These are phyloP conservation scores for Fusarium anthophilum DNA, from an alignment of 2,329 filamentous ascomycete species.

Conservation along the genomic window DNA sequence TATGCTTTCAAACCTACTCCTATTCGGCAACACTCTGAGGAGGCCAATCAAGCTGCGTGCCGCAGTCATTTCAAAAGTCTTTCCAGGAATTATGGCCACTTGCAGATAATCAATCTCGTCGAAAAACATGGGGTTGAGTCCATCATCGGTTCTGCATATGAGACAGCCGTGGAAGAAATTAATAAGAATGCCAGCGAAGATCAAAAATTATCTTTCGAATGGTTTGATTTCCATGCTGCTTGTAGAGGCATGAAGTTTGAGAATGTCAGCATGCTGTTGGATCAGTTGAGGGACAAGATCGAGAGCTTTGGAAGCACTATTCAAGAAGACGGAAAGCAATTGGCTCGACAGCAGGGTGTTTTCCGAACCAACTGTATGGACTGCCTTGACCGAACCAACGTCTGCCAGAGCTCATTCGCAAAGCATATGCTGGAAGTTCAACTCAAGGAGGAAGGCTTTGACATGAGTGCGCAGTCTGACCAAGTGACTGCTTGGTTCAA, in stretches of 20 bases:
- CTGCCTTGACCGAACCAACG: constrained; percentile 94
- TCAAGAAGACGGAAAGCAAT: constrained; percentile 55
- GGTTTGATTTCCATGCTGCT: constrained; percentile 96
- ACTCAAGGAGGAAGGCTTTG: constrained; percentile 78
- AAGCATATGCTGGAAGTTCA: constrained; percentile 84
- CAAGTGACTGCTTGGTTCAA: constrained; percentile 94
- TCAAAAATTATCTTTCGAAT: constrained; percentile 72
- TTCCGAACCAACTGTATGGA: constrained; percentile 99
- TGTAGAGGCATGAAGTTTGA: constrained; percentile 98
- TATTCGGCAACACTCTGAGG: constrained; percentile 79
- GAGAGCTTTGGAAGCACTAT: constrained; percentile 78
- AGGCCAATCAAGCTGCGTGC: constrained; percentile 82
- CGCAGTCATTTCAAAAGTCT: constrained; percentile 81
- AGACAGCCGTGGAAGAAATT: constrained; percentile 71
- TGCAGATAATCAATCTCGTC: constrained; percentile 85
- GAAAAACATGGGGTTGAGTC: constrained; percentile 88
- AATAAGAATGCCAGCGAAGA: constrained; percentile 68
- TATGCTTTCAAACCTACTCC: constrained; percentile 93
- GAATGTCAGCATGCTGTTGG: constrained; percentile 84
- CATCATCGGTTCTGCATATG: constrained; percentile 80
- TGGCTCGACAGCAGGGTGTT: constrained; percentile 72
- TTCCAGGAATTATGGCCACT: constrained; percentile 72
- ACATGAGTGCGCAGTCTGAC: constrained; percentile 78
- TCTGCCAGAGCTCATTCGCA: constrained; percentile 91
- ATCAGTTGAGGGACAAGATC: constrained; percentile 73